Percentiles rank a stretch among this genome's conserved stretches.
phyloP scores from a whole-genome alignment of 2,329 filamentous ascomycete species.

The Pseudogymnoascus sp. region DNA sequence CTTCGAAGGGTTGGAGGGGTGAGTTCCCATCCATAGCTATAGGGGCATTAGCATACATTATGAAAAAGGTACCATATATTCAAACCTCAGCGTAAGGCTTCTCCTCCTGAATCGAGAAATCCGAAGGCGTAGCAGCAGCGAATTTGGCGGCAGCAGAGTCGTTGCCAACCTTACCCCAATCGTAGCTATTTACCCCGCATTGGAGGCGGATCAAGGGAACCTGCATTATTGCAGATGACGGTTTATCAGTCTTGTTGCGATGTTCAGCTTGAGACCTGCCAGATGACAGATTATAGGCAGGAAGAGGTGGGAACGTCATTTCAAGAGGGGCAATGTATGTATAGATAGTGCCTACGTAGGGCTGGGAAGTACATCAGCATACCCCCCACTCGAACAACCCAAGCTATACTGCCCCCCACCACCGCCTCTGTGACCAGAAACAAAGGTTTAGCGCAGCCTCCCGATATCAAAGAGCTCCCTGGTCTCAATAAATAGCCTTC shows the following conservation, averaged over 20 bases:
- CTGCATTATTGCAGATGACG: neutral
- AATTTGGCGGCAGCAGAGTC: slow-evolving; percentile 84
- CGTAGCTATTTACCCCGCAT: slow-evolving; percentile 95
- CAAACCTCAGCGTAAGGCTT: slow-evolving; percentile 89
- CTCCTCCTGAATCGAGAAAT: slow-evolving; percentile 70
- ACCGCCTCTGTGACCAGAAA: neutral
- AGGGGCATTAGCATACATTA: slow-evolving; percentile 14
- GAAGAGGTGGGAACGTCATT: slow-evolving; percentile 8
- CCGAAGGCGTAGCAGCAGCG: slow-evolving; percentile 73
- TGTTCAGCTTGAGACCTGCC: slow-evolving; percentile 6
- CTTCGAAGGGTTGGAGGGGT: slow-evolving; percentile 90
- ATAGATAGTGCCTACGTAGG: neutral
- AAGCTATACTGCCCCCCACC: slow-evolving; percentile 1
- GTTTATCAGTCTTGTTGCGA: neutral
- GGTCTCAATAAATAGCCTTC: neutral
- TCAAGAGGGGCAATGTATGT: slow-evolving; percentile 1
- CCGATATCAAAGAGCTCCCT: neutral
- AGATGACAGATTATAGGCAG: slow-evolving; percentile 3
- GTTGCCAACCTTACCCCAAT: slow-evolving; percentile 92
- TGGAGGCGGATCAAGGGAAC: slow-evolving; percentile 78
- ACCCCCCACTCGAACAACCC: neutral
- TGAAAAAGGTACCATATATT: slow-evolving; percentile 49
- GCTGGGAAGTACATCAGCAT: neutral
- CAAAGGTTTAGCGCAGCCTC: slow-evolving; percentile 4
- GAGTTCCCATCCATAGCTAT: slow-evolving; percentile 98